Base-by-base conservation (phyloP, 2,329 filamentous ascomycete species). In the Cercospora sp. region DNA sequence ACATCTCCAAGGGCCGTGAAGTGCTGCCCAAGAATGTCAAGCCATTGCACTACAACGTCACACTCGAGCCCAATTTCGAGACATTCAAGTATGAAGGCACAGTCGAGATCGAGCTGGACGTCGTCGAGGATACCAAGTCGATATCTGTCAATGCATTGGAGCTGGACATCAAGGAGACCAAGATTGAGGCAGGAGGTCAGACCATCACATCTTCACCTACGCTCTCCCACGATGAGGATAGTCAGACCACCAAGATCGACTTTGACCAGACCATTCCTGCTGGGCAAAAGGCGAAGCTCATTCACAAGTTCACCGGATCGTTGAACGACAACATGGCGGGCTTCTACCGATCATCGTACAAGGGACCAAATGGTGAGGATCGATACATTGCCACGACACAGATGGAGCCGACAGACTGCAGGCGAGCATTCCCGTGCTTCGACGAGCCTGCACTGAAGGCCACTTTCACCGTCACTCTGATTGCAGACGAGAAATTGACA, bases 281-380 rank as follows among this genome's bases (percentile, higher is more conserved):
- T 70, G 93, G 91, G 26, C 86, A 87, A 76, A 94, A 93, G 83
- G 92, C 91, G 20, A 89, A 90, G 81, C 81, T 96, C 69, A 89
- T 89, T 76, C 87, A 93, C 75, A 90, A 87, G 73, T 97, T 96
- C 81, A 89, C 87, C 9, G 93, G 93, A 48, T 86, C 85, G 53
- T 83, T 97, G 76, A 97, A 96, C 80, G 92, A 96, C 79, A 94
- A 95, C 82, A 96, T 98, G 93, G 94, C 94, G 60, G 94, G 94
- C 59, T 98, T 98, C 86, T 98, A 98, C 82, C 89, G 94, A 67
- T 97, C 93, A 1, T 96, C 93, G 6, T 98, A 94, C 85, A 96
- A 95, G 84, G 89, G 88, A 69, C 82, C 87, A 60, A 89, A 95
- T 76, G 94, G 94, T 45, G 88, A 87, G 68, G 89, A 90, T 67